phyloP scores from a whole-genome alignment of 306 rosid genomes.

The Sicyos baderoa region DNA sequence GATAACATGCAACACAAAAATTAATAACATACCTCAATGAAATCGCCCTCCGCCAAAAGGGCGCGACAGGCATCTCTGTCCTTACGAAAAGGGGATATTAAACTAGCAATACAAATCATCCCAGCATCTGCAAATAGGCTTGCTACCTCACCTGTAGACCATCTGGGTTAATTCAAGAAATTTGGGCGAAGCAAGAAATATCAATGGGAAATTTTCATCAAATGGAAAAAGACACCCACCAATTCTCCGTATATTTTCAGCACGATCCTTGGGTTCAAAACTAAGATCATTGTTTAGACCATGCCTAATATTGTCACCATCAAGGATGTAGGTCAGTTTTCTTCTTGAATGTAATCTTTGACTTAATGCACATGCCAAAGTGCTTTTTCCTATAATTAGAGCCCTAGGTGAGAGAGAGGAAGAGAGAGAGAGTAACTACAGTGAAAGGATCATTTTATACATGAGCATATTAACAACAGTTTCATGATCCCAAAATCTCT shows the following conservation, averaged over 20 bases:
- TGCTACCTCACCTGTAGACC: constrained; percentile 76
- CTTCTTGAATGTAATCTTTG: constrained; percentile 65
- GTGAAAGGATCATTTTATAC: background rate
- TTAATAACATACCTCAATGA: constrained; percentile 59
- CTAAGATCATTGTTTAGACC: constrained; percentile 86
- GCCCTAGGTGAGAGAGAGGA: constrained; percentile 24
- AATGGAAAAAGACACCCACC: constrained; percentile 38
- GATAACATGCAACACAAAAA: constrained; percentile 11
- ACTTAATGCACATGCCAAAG: constrained; percentile 89
- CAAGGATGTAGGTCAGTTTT: constrained; percentile 75
- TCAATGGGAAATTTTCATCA: background rate
- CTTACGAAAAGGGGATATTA: constrained; percentile 82
- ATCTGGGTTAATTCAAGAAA: constrained; percentile 9
- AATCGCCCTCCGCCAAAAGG: constrained; percentile 67
- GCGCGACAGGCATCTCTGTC: constrained; percentile 91
- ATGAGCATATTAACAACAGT: constrained; percentile 2
- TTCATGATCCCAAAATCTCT: background rate
- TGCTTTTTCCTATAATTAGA: constrained; percentile 71
- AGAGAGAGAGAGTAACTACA: constrained; percentile 11
- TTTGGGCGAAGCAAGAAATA: background rate
- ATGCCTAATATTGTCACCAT: constrained; percentile 94
- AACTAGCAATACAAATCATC: constrained; percentile 76
- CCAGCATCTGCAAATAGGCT: constrained; percentile 98
- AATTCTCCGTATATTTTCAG: constrained; percentile 82
- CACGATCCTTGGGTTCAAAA: constrained; percentile 81